Base-by-base conservation (phyloP, 1,284 basidiomycete genomes). In the Phylloboletellus chloephorus region DNA sequence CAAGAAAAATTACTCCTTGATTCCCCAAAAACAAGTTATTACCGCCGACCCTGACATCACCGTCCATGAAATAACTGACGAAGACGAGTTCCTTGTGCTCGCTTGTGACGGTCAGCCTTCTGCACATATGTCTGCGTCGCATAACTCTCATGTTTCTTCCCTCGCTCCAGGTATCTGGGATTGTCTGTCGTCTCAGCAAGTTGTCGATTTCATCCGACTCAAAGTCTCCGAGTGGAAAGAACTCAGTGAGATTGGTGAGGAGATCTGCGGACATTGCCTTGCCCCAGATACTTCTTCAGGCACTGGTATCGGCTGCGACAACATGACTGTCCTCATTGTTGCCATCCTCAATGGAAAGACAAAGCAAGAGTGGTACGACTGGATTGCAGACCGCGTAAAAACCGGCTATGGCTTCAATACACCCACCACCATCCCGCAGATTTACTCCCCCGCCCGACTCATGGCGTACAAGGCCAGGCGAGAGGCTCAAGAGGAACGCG, bases 321-420 rank as follows among this genome's bases (percentile, higher is more conserved):
- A 99, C 71, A 99, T 99, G 96, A 98, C 96, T 0, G 74, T 96
- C 41, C 78, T 97, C 52, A 78, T 98, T 44, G 79, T 98, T 35
- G 96, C 91, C 4, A 63, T 98, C 36, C 75, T 96, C 22, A 76
- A 88, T 49, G 94, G 90, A 22, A 81, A 83, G 46, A 91, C 91
- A 11, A 81, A 85, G 61, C 84, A 91, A 49, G 83, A 96, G 60
- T 99, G 96, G 96, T 89, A 88, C 59, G 65, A 75, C 17, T 98
- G 94, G 96, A 67, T 99, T 51, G 82, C 77, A 48, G 78, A 92
- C 38, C 80, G 94, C 31, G 88, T 95, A 30, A 76, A 93, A 53
- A 73, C 73, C 26, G 74, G 80, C 39, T 70, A 82, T 62, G 82
- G 84, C 16, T 85, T 81, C 63, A 58, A 69, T 24, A 94, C 91